A percentile compares a stretch with the other conserved stretches of the same genome.
Evolutionary conservation across 163 green algal genomes (phyloP).

Genomic region (Volvox carteri): DNA sequence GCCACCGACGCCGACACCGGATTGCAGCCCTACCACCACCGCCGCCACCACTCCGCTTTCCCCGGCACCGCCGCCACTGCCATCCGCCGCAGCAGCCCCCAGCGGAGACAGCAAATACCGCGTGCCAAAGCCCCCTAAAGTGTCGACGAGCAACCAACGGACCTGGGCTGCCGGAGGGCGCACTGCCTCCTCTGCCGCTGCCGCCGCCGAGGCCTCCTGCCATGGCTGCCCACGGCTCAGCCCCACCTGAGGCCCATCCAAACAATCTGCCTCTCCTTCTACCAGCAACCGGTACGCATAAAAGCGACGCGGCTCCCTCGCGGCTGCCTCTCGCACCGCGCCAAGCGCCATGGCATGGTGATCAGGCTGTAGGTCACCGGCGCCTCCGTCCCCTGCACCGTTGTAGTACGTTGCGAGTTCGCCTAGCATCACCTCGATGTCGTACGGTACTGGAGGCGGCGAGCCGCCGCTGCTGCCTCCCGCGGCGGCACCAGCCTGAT

Average conservation of each 20-base stretch:
- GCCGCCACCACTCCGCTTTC: background rate
- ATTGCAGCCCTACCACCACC: conserved; percentile 47
- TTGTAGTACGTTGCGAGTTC: background rate
- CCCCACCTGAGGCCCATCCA: no score
- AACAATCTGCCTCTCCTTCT: background rate
- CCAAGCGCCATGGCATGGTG: background rate
- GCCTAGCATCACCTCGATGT: background rate
- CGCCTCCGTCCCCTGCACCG: background rate
- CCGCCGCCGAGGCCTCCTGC: no score
- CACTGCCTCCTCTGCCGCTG: background rate
- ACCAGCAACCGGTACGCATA: conserved; percentile 2
- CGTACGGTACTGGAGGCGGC: background rate
- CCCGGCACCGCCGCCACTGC: background rate
- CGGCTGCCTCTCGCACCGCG: conserved; percentile 9
- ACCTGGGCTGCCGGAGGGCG: background rate
- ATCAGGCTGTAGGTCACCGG: background rate
- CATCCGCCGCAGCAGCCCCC: background rate
- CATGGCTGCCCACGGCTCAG: no score
- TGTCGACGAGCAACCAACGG: conserved; percentile 39
- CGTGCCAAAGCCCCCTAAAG: background rate
- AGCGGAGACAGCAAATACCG: conserved; percentile 39
- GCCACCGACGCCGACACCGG: background rate
- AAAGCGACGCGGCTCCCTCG: conserved; percentile 23
- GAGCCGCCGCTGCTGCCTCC: background rate
- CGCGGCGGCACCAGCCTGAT: background rate